Conservation (phyloP, 768 basidiomycete genomes). For the Mycena haematopus region DNA sequence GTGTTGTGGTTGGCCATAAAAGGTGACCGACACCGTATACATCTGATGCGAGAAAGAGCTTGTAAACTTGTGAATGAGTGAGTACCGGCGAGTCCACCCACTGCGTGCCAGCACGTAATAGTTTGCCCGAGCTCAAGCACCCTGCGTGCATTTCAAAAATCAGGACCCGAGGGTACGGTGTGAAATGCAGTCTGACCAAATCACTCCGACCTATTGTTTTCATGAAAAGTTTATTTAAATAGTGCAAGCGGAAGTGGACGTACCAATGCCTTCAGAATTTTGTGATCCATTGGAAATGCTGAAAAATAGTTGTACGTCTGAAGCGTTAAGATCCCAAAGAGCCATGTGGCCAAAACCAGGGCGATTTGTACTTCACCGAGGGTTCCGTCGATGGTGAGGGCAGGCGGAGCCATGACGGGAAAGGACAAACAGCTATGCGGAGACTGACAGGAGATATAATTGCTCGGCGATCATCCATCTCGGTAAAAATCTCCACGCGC, state of each 20-base stretch:
- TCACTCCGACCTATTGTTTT: background rate
- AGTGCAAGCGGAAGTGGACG: background rate
- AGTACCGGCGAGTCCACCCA: background rate
- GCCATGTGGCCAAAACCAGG: background rate
- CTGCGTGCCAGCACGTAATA: background rate
- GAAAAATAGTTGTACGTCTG: background rate
- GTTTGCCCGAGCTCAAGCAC: background rate
- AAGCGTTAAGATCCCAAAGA: background rate
- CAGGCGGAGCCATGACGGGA: background rate
- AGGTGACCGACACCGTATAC: background rate
- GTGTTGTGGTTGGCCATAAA: background rate
- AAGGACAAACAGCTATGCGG: no score
- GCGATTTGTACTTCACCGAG: background rate
- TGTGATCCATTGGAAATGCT: background rate
- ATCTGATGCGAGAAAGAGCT: background rate
- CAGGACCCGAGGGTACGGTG: no score
- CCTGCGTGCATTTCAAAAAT: background rate
- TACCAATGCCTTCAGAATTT: background rate
- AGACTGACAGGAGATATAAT: no score
- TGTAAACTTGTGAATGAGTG: background rate
- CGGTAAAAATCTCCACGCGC: no score
- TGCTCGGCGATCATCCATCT: no score
- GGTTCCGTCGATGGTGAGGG: background rate
- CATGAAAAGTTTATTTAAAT: background rate
- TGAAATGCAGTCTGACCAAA: background rate